Conservation (phyloP, 805 yeast species). For the Candida broadrunensis region DNA sequence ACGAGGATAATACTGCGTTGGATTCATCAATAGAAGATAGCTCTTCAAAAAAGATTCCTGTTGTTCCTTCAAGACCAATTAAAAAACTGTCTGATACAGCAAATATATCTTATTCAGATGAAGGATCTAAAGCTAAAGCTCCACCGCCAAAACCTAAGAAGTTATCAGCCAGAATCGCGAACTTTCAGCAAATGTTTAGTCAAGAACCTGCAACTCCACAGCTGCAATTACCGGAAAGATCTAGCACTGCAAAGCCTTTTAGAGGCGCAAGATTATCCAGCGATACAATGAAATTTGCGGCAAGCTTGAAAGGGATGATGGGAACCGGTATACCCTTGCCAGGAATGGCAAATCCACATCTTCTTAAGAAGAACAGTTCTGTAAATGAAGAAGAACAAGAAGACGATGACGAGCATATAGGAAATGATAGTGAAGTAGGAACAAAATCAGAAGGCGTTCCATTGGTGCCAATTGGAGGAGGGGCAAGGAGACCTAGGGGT, state of each 20-base stretch:
- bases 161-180: constrained; percentile 75
- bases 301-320: constrained; percentile 58
- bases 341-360: constrained; percentile 48
- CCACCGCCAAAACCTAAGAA: constrained; percentile 76
- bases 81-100: background rate
- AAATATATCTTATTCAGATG: background rate
- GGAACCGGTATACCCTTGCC: constrained; percentile 49
- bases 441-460: too few relatives aligned
- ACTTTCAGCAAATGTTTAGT: constrained; percentile 55
- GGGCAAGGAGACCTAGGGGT: constrained; percentile 67
- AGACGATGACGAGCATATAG: too few relatives aligned
- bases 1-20: background rate
- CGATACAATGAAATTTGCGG: constrained; percentile 48
- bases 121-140: constrained; percentile 14
- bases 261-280: constrained; percentile 35
- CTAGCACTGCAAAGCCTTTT: too few relatives aligned
- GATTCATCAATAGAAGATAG: too few relatives aligned
- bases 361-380: constrained; percentile 3
- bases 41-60: background rate
- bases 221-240: too few relatives aligned
- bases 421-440: too few relatives aligned
- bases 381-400: constrained; percentile 8
- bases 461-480: too few relatives aligned
- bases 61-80: constrained; percentile 7
- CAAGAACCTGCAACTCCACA: constrained; percentile 10